Percentiles rank a stretch among this genome's conserved stretches.
These are phyloP conservation scores for Prunus kanzakura DNA, from an alignment of 306 rosid species.

Conservation along the genomic window DNA sequence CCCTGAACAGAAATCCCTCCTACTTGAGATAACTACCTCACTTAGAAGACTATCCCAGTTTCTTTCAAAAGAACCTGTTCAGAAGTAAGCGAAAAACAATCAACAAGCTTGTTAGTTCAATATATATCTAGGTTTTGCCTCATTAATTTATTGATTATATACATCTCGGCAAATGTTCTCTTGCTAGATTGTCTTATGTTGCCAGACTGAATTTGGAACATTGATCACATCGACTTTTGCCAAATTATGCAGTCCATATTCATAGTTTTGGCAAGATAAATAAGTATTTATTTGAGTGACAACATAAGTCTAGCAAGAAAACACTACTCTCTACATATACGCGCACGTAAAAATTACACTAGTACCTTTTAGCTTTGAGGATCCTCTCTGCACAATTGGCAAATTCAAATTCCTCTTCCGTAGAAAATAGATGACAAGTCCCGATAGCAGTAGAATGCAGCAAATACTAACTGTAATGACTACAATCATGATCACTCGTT, in stretches of 20 bases:
- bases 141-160: not conserved
- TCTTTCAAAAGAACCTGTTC: conserved; percentile 42
- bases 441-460: conserved; percentile 27
- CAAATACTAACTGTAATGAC: conserved; percentile 37
- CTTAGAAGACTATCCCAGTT: conserved; percentile 28
- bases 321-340: too few relatives aligned
- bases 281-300: too few relatives aligned
- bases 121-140: not conserved
- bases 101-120: not conserved
- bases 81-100: conserved; percentile 9
- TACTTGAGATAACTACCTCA: conserved; percentile 11
- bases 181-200: too few relatives aligned
- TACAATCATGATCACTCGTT: conserved; percentile 13
- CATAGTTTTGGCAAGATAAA: too few relatives aligned
- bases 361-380: conserved; percentile 34
- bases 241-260: too few relatives aligned
- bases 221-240: too few relatives aligned
- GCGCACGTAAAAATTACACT: too few relatives aligned
- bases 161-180: too few relatives aligned
- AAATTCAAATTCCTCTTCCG: conserved; percentile 26
- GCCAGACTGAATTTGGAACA: not conserved
- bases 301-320: too few relatives aligned
- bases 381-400: not conserved
- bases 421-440: conserved; percentile 25
- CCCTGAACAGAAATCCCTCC: conserved; percentile 10